Conservation (phyloP, 2,329 filamentous ascomycete species). For the Colletotrichum sojae region DNA sequence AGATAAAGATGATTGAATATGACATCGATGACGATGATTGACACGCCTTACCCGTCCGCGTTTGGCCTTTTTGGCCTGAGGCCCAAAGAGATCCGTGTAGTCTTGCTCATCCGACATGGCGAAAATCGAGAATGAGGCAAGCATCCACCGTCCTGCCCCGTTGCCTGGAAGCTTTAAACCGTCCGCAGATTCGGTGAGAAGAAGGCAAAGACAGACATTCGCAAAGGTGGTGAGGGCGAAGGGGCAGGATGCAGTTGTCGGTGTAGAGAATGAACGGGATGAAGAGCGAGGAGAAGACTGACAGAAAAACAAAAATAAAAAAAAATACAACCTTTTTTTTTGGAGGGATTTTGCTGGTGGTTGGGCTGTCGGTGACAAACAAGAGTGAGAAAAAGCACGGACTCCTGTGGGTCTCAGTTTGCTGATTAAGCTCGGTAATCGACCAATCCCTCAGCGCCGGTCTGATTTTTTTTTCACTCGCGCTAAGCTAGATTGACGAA, state of each 20-base stretch:
- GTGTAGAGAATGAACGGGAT: not conserved
- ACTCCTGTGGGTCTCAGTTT: not conserved
- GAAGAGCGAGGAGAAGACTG: not conserved
- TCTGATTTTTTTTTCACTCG: constrained; percentile 33
- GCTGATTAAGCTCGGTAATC: constrained; percentile 33
- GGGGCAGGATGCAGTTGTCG: constrained; percentile 13
- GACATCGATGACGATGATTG: too few species aligned
- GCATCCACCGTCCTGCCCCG: not conserved
- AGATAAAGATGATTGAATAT: too few species aligned
- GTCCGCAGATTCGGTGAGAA: constrained; percentile 30
- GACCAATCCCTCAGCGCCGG: constrained; percentile 25
- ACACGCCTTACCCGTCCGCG: constrained; percentile 40
- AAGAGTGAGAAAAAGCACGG: constrained; percentile 18
- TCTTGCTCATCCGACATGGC: constrained; percentile 39
- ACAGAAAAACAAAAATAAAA: constrained; percentile 4
- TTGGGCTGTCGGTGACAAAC: constrained; percentile 36
- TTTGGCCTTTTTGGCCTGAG: constrained; percentile 41
- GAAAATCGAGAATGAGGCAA: not conserved
- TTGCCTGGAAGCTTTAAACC: constrained; percentile 6
- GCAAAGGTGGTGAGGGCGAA: constrained; percentile 28
- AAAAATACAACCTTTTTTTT: not conserved
- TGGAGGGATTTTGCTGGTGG: constrained; percentile 28
- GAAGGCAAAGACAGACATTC: constrained; percentile 27
- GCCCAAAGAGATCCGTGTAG: constrained; percentile 39
- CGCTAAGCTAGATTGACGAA: constrained; percentile 20